phyloP scores from a whole-genome alignment of 2,329 filamentous ascomycete species.

The Xylaria sp. region DNA sequence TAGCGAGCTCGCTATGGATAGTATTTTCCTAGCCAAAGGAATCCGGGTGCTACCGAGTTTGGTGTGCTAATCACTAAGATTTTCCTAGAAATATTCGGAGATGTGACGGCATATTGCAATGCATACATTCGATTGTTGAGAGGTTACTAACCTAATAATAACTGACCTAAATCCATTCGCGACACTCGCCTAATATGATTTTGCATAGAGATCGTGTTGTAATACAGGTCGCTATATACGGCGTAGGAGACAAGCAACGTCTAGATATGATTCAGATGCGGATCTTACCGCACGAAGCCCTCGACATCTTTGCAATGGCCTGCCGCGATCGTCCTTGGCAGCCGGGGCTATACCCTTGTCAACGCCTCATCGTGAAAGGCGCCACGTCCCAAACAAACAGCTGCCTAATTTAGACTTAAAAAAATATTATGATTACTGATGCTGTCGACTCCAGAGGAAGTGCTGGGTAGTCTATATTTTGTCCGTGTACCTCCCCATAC shows the following conservation, averaged over 20 bases:
- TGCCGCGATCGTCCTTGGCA: constrained; percentile 48
- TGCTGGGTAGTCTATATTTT: not conserved
- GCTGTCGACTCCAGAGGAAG: not conserved
- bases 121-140: not conserved
- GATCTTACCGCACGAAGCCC: constrained; percentile 31
- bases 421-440: constrained; percentile 34
- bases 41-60: too few species aligned
- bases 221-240: not conserved
- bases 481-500: not conserved
- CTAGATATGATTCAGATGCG: constrained; percentile 26
- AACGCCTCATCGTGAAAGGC: constrained; percentile 16
- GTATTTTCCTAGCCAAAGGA: not conserved
- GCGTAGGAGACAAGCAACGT: constrained; percentile 14
- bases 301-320: constrained; percentile 32
- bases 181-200: too few species aligned
- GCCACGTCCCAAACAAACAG: constrained; percentile 30
- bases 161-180: too few species aligned
- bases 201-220: not conserved
- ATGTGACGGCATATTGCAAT: not conserved
- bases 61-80: too few species aligned
- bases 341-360: constrained; percentile 40
- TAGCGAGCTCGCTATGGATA: not conserved
- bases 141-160: too few species aligned
- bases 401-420: constrained; percentile 22
- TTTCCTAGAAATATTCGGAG: not conserved